Evolutionary conservation across 352 stramenopile species (phyloP).

Genomic region (Phytophthora aleatoria): DNA sequence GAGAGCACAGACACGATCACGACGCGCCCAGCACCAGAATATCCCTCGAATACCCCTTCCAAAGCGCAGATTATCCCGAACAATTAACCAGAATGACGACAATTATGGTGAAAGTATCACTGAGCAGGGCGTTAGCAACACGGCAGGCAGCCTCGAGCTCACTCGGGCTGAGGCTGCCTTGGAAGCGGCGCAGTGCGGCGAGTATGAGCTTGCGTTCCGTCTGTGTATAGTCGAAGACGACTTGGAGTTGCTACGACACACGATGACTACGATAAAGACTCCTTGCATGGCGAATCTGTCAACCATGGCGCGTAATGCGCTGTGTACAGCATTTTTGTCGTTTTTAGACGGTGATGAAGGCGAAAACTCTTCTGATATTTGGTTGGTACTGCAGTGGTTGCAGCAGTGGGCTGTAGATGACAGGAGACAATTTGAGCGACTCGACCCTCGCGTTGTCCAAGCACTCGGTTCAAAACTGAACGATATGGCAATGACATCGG

Average conservation of each 20-base stretch:
- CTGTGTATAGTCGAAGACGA: constrained; percentile 65
- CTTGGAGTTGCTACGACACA: constrained; percentile 41
- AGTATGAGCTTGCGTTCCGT: constrained; percentile 58
- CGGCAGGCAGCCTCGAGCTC: constrained; percentile 11
- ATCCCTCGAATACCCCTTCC: constrained; percentile 26
- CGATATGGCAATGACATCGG: constrained; percentile 29
- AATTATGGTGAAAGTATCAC: constrained; percentile 10
- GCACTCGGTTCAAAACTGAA: constrained; percentile 41
- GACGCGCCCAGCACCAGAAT: constrained; percentile 11
- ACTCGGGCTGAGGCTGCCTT: constrained; percentile 49
- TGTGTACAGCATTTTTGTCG: constrained; percentile 62
- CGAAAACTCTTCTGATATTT: constrained; percentile 26
- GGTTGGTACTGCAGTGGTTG: constrained; percentile 62
- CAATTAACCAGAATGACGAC: neutral
- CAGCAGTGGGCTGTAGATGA: constrained; percentile 28
- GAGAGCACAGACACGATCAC: constrained; percentile 14
- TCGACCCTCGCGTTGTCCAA: constrained; percentile 49
- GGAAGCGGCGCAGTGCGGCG: constrained; percentile 40
- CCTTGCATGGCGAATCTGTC: constrained; percentile 48
- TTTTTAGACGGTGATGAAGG: constrained; percentile 37
- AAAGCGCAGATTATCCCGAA: constrained; percentile 2
- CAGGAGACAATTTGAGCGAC: constrained; percentile 20
- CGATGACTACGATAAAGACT: constrained; percentile 34
- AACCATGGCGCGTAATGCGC: constrained; percentile 36
- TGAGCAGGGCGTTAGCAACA: constrained; percentile 5